These are phyloP conservation scores for Ascochyta fabae DNA, from an alignment of 2,329 filamentous ascomycete genomes.

Conservation along the genomic window DNA sequence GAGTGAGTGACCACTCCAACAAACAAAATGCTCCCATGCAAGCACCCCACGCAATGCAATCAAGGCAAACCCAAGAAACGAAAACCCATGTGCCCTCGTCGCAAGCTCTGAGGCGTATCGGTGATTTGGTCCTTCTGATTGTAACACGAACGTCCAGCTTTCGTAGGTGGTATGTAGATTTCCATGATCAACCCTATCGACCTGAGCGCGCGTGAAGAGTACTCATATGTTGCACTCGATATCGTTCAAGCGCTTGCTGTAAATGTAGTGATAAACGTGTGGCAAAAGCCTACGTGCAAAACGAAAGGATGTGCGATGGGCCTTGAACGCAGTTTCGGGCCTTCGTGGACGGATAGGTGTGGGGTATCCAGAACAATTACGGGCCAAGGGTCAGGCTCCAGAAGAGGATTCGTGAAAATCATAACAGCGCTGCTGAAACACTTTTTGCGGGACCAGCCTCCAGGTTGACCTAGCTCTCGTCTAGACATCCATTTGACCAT, in stretches of 20 bases:
- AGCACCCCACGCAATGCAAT: slow-evolving; percentile 42
- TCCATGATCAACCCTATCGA: not conserved
- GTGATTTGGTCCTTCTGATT: slow-evolving; percentile 1
- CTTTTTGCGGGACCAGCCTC: slow-evolving; percentile 37
- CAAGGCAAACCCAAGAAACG: slow-evolving; percentile 22
- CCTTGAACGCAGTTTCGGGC: slow-evolving; percentile 31
- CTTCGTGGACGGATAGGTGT: slow-evolving; percentile 24
- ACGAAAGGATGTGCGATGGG: slow-evolving; percentile 24
- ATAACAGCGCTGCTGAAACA: slow-evolving; percentile 36
- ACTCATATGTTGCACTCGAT: slow-evolving; percentile 2
- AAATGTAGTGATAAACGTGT: slow-evolving; percentile 13
- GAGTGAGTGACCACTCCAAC: slow-evolving; percentile 13
- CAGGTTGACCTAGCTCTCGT: not conserved
- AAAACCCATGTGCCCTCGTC: slow-evolving; percentile 9
- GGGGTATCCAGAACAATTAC: slow-evolving; percentile 39
- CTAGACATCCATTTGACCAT: slow-evolving; percentile 49
- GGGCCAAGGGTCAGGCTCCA: slow-evolving; percentile 1
- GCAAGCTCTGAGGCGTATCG: not conserved
- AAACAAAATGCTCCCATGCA: slow-evolving; percentile 38
- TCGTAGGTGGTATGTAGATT: slow-evolving; percentile 20
- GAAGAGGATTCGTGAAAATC: slow-evolving; percentile 9
- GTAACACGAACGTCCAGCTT: slow-evolving; percentile 5
- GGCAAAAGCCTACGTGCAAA: slow-evolving; percentile 19
- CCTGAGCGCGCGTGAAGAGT: slow-evolving; percentile 2
- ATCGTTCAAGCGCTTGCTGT: slow-evolving; percentile 4